Conservation (phyloP, 768 basidiomycete species). For the Cantharellus cinnabarinus region DNA sequence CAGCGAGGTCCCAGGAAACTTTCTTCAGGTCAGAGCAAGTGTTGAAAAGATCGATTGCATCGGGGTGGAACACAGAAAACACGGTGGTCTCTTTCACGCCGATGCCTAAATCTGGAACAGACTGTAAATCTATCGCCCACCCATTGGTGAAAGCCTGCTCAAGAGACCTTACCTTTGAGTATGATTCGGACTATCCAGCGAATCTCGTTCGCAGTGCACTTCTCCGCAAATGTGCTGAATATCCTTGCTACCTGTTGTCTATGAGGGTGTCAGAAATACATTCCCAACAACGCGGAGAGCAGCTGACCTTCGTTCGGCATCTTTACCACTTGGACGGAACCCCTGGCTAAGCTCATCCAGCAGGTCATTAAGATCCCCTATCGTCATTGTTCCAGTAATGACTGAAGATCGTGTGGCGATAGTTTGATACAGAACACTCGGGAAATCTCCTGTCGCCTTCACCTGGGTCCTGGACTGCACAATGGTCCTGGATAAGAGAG, state of each 20-base stretch:
- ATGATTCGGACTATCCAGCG: conserved; percentile 94
- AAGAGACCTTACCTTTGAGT: conserved; percentile 47
- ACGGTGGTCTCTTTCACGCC: conserved; percentile 89
- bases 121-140: not conserved
- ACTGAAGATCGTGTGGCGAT: conserved; percentile 68
- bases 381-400: conserved; percentile 44
- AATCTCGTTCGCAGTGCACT: conserved; percentile 54
- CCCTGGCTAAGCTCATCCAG: conserved; percentile 57
- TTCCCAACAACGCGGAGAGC: not conserved
- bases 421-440: conserved; percentile 69
- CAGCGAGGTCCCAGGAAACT: conserved; percentile 74
- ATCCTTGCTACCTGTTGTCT: conserved; percentile 55
- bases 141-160: not conserved
- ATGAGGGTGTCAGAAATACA: not conserved
- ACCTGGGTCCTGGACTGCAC: conserved; percentile 13
- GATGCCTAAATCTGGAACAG: conserved; percentile 58
- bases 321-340: conserved; percentile 28
- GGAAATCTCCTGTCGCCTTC: conserved; percentile 71
- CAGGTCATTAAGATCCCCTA: conserved; percentile 67
- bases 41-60: conserved; percentile 86
- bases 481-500: not conserved
- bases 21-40: conserved; percentile 92
- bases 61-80: conserved; percentile 78
- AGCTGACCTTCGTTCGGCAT: not conserved
- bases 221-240: conserved; percentile 38